These are phyloP conservation scores for Brasilioporus rufonigricans DNA, from an alignment of 768 basidiomycete genomes.

Conservation along the genomic window DNA sequence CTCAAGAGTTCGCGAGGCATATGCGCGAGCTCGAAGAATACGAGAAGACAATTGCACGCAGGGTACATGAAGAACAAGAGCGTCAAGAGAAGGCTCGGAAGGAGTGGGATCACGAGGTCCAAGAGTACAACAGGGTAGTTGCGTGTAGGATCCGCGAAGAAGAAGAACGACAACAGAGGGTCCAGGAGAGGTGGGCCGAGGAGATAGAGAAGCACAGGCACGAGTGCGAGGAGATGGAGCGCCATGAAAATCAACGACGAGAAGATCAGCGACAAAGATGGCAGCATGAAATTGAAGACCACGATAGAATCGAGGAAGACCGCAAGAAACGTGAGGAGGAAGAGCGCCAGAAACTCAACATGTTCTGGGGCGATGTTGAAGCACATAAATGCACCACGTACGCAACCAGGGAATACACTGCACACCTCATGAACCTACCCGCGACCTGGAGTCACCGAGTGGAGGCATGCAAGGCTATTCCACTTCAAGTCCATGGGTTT, in stretches of 20 bases:
- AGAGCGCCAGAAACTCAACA: conserved; percentile 26
- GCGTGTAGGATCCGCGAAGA: conserved; percentile 5
- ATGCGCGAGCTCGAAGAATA: neutral
- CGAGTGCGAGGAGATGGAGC: conserved; percentile 12
- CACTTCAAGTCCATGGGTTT: conserved; percentile 23
- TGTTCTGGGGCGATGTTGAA: conserved; percentile 23
- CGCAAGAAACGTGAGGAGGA: conserved; percentile 19
- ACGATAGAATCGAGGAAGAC: conserved; percentile 13
- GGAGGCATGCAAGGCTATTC: conserved; percentile 26
- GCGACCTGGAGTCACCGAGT: conserved; percentile 18
- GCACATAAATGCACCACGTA: conserved; percentile 25
- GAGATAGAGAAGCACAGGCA: conserved; percentile 2
- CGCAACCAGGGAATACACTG: conserved; percentile 28
- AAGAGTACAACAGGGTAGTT: neutral
- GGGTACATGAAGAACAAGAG: neutral
- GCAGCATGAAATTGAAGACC: conserved; percentile 19
- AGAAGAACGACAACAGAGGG: neutral
- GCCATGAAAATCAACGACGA: conserved; percentile 4
- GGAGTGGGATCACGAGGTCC: neutral
- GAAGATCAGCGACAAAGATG: conserved; percentile 13
- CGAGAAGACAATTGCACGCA: neutral
- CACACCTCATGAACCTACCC: conserved; percentile 28
- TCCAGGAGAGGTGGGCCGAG: conserved; percentile 2
- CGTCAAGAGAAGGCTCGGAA: neutral
- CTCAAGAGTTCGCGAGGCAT: conserved; percentile 2